Evolutionary conservation across 495 filamentous ascomycete genomes (phyloP), one percentile per base, ranked within the genome.

Genomic region (Xylaria bambusicola): DNA sequence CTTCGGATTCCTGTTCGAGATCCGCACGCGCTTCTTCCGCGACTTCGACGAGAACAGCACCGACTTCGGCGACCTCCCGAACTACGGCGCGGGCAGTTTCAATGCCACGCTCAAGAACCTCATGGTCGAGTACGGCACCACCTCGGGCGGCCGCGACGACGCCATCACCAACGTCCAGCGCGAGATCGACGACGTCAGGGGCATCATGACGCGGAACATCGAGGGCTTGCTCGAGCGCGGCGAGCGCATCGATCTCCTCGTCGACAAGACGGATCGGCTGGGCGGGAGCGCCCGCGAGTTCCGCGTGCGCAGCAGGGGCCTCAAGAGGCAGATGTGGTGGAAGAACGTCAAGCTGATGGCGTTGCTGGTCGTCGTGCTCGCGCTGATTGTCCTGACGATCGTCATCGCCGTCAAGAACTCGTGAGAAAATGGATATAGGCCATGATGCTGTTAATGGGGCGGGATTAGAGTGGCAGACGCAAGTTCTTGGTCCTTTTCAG

Each of bases 141-240:
- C 90, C 42, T 79, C 85, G 61, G 77, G 71, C 26, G 87, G 86
- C 26, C 83, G 88, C 64, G 80, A 92, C 41, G 95, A 98, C 76
- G 92, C 94, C 53, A 85, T 98, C 18, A 77, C 81, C 36, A 92
- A 88, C 53, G 93, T 87, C 29, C 87, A 89, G 70, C 78, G 82
- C 26, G 95, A 98, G 77, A 97, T 99, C 65, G 92, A 96, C 56
- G 91, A 89, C 62, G 94, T 96, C 41, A 79, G 88, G 45, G 92
- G 92, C 29, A 96, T 99, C 69, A 99, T 99, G 94, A 97, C 93
- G 53, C 86, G 95, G 78, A 99, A 98, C 74, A 99, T 99, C 64
- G 94, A 99, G 83, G 81, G 92, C 55, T 84, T 99, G 65, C 72
- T 99, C 47, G 94, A 99, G 82, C 78, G 94, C 2, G 94, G 94